Evolutionary conservation across 2,329 filamentous ascomycete genomes (phyloP), one percentile per base, ranked within the genome.

Genomic region (Aspergillus sp.): DNA sequence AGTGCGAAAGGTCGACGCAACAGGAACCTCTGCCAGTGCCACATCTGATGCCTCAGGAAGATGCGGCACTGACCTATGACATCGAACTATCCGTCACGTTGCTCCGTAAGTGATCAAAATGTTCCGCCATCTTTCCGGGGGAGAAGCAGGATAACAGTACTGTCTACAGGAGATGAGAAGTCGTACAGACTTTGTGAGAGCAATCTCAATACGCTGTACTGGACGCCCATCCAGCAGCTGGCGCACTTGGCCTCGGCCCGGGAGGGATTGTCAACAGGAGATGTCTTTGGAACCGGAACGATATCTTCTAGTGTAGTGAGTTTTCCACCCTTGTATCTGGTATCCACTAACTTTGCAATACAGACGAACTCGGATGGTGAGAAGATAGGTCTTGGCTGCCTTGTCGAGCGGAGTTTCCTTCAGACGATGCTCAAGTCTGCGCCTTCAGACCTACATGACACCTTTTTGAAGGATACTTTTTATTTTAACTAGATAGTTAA

Each of bases 221-320:
- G 57, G 57, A 59, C 53, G 5, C 57, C 56, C 1, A 52, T 50
- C 34, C 57, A 60, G 40, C 50, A 56, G 36, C 29, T 60, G 11
- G 46, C 53, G 0, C 54, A 60, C 33, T 45, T 57, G 1, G 46
- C 47, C 7, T 51, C 46, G 28, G 56, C 57, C 0, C 54, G 51
- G 4, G 56, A 53, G 29, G 57, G 56, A 0, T 28, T 60, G 11
- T 45, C 33, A 9, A 47, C 51, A 2, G 57, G 57, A 2, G 57
- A 60, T 43, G 48, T 57, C 2, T 54, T 60, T 32, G 57, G 56
- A 5, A 59, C 57, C 7, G 57, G 57, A 8, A 60, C 57, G 1
- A 40, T 60, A 5, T 55, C 55, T 3, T 57, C 49, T 7, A 30
- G 38, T 13, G 51, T 53, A 40, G 13, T 26, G 10, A 7, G 6